These are phyloP conservation scores for Phaffia australis DNA, from an alignment of 768 basidiomycete species.

Conservation along the genomic window DNA sequence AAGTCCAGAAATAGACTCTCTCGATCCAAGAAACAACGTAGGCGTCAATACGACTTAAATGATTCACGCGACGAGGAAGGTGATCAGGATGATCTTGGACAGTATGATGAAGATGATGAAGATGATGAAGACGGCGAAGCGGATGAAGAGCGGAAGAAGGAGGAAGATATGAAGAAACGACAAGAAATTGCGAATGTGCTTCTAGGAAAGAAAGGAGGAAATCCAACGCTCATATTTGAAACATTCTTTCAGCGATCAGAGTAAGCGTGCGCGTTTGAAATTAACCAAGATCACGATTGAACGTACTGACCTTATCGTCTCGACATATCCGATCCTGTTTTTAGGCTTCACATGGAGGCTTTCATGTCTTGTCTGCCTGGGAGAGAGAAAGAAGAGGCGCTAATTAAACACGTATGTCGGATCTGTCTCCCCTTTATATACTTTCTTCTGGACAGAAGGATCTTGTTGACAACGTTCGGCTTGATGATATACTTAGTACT, in stretches of 20 bases:
- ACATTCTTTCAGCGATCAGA: constrained; percentile 22
- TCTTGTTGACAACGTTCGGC: too few relatives aligned
- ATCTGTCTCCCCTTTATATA: neutral
- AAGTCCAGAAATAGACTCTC: neutral
- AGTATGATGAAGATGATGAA: neutral
- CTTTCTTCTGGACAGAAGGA: neutral
- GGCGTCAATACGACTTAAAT: too few relatives aligned
- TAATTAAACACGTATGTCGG: constrained; percentile 15
- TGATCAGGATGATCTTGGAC: too few relatives aligned
- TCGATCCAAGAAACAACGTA: too few relatives aligned
- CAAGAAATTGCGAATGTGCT: neutral
- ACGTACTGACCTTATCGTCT: neutral
- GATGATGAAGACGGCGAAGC: neutral
- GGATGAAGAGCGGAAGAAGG: neutral
- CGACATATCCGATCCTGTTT: neutral
- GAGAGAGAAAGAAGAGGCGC: constrained; percentile 7
- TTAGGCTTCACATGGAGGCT: constrained; percentile 20
- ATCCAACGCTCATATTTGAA: constrained; percentile 9
- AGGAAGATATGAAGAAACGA: neutral
- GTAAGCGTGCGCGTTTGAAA: neutral
- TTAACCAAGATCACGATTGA: neutral
- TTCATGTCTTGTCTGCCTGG: constrained; percentile 20
- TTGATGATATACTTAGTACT: constrained; percentile 7
- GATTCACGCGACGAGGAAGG: too few relatives aligned
- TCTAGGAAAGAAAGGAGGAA: neutral